Evolutionary conservation across 1,284 basidiomycete genomes (phyloP).

Genomic region (Neonothopanus nambi): DNA sequence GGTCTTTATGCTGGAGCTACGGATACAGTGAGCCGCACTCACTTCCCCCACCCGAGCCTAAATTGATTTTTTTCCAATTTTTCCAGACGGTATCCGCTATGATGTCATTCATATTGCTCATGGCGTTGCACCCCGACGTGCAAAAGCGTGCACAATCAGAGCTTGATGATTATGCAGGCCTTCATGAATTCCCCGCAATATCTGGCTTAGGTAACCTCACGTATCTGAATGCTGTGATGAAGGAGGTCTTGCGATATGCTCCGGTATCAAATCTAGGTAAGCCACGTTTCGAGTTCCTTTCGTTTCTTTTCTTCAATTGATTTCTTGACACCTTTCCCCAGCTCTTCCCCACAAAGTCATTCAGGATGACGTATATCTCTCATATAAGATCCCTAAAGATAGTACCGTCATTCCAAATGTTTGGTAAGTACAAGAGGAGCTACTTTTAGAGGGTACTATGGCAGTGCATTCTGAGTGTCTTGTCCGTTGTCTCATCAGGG

Average conservation of each 20-base stretch:
- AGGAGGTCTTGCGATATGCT: conserved; percentile 53
- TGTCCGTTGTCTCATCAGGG: no score
- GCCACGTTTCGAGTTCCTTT: conserved; percentile 15
- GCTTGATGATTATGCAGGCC: conserved; percentile 40
- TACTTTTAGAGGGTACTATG: no score
- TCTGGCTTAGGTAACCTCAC: conserved; percentile 38
- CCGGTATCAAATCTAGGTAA: conserved; percentile 48
- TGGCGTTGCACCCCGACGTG: conserved; percentile 48
- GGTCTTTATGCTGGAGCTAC: conserved; percentile 44
- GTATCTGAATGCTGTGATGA: conserved; percentile 50
- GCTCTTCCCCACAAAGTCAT: conserved; percentile 44
- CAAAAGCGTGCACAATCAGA: conserved; percentile 46
- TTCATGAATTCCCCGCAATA: conserved; percentile 39
- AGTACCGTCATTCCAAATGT: conserved; percentile 44
- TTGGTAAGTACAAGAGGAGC: conserved; percentile 33
- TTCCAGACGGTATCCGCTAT: conserved; percentile 47
- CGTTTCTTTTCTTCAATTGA: neutral
- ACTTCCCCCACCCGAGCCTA: no score
- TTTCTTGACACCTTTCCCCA: conserved; percentile 17
- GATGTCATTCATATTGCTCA: conserved; percentile 48
- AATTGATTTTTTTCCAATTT: no score
- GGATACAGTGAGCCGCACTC: conserved; percentile 43
- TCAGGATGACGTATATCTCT: conserved; percentile 44
- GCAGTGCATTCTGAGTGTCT: no score
- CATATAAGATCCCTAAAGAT: conserved; percentile 43